These are phyloP conservation scores for Colletotrichum chlorophyti DNA, from an alignment of 2,329 filamentous ascomycete genomes.

Conservation along the genomic window DNA sequence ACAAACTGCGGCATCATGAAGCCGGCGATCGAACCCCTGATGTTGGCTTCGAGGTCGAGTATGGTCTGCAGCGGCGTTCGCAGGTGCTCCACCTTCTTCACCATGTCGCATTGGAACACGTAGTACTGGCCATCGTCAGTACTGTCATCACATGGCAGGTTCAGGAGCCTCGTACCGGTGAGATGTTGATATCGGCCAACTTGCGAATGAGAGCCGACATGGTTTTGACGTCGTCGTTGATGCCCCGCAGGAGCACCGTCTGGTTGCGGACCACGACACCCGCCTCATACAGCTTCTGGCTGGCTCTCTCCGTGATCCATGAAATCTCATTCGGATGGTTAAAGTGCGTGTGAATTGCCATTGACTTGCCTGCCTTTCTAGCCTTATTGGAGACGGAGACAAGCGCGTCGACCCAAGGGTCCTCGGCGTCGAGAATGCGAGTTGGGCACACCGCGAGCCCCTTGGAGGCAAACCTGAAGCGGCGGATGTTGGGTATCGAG, in stretches of 20 bases:
- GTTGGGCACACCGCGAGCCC: constrained; percentile 65
- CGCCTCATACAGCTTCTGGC: constrained; percentile 53
- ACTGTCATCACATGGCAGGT: no score
- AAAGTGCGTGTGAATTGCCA: constrained; percentile 71
- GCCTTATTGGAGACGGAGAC: constrained; percentile 58
- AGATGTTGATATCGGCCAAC: constrained; percentile 62
- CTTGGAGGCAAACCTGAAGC: constrained; percentile 68
- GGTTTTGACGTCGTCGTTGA: constrained; percentile 62
- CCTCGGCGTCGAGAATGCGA: constrained; percentile 57
- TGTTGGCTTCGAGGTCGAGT: constrained; percentile 61
- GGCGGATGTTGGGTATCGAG: constrained; percentile 61
- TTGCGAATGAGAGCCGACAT: constrained; percentile 60
- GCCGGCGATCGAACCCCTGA: constrained; percentile 67
- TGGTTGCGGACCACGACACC: constrained; percentile 64
- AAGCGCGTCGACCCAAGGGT: constrained; percentile 61
- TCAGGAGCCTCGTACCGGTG: constrained; percentile 51
- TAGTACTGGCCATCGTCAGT: constrained; percentile 57
- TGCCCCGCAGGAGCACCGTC: constrained; percentile 62
- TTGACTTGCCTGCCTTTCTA: constrained; percentile 60
- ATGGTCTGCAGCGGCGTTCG: constrained; percentile 67
- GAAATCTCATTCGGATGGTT: constrained; percentile 69
- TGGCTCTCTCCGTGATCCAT: constrained; percentile 62
- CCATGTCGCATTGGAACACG: constrained; percentile 71
- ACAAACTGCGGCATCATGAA: constrained; percentile 70
- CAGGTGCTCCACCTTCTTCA: constrained; percentile 65